phyloP scores from a whole-genome alignment of 1,284 basidiomycete genomes.

The Schizophyllum commune region DNA sequence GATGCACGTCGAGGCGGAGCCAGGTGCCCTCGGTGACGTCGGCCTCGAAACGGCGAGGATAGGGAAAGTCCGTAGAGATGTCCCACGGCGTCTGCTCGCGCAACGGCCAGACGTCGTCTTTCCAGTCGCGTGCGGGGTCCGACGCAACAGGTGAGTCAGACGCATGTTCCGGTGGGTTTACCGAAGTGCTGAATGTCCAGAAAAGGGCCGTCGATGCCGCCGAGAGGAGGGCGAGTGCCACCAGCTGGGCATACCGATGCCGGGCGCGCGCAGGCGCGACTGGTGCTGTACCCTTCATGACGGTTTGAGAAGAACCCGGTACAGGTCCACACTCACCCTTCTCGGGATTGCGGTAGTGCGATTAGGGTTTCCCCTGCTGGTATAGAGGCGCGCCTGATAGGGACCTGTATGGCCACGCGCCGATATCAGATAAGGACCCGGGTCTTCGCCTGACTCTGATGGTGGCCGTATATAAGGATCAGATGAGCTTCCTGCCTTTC shows the following conservation, averaged over 20 bases:
- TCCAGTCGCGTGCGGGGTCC: conserved; percentile 20
- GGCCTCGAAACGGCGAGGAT: conserved; percentile 55
- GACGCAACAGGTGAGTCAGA: too few relatives aligned
- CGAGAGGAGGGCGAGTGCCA: neutral
- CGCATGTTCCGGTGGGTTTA: too few relatives aligned
- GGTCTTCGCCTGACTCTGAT: too few relatives aligned
- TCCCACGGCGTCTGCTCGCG: conserved; percentile 62
- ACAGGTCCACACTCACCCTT: neutral
- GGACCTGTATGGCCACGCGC: neutral
- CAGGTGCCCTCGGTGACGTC: conserved; percentile 67
- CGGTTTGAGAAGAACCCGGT: neutral
- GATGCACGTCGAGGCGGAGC: conserved; percentile 65
- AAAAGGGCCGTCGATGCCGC: neutral
- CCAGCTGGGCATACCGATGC: neutral
- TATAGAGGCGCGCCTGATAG: neutral
- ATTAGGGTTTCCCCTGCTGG: neutral
- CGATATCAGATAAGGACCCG: too few relatives aligned
- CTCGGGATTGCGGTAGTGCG: neutral
- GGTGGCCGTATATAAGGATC: too few relatives aligned
- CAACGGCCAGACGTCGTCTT: conserved; percentile 62
- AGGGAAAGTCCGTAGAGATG: conserved; percentile 69
- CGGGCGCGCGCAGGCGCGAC: neutral
- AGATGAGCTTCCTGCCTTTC: too few relatives aligned
- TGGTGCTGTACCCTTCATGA: neutral
- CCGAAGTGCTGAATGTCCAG: neutral